Conservation (phyloP, 768 basidiomycete species). For the Leccinum broughii region DNA sequence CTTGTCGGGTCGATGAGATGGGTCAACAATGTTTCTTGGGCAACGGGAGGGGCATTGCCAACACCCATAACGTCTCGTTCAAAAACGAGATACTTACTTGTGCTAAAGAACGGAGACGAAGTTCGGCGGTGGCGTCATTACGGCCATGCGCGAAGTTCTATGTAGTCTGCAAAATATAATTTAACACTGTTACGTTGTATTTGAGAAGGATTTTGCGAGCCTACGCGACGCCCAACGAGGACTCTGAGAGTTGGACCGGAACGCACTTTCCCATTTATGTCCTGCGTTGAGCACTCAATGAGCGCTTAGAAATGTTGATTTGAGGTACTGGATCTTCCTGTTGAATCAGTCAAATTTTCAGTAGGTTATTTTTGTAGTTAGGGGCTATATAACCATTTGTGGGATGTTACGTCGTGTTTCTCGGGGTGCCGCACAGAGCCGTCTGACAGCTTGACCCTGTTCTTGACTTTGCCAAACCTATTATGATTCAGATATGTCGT, state of each 20-base stretch:
- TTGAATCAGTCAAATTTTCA: too few relatives aligned
- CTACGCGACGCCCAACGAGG: neutral
- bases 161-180: neutral
- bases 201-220: neutral
- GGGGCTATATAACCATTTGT: conserved; percentile 23
- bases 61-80: neutral
- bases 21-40: neutral
- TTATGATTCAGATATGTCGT: conserved; percentile 64
- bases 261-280: neutral
- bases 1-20: neutral
- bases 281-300: neutral
- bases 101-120: neutral
- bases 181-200: neutral
- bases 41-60: neutral
- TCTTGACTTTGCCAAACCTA: conserved; percentile 12
- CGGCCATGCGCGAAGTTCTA: neutral
- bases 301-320: neutral
- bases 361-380: neutral
- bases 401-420: conserved; percentile 23
- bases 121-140: neutral
- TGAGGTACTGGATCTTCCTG: too few relatives aligned
- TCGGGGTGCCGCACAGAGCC: neutral
- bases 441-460: conserved; percentile 1
- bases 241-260: neutral
- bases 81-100: neutral